A percentile compares a stretch with the other conserved stretches of the same genome.
These are phyloP conservation scores for Asparagopsis taxiformis DNA, from an alignment of 31 red algal genomes.

Conservation along the genomic window DNA sequence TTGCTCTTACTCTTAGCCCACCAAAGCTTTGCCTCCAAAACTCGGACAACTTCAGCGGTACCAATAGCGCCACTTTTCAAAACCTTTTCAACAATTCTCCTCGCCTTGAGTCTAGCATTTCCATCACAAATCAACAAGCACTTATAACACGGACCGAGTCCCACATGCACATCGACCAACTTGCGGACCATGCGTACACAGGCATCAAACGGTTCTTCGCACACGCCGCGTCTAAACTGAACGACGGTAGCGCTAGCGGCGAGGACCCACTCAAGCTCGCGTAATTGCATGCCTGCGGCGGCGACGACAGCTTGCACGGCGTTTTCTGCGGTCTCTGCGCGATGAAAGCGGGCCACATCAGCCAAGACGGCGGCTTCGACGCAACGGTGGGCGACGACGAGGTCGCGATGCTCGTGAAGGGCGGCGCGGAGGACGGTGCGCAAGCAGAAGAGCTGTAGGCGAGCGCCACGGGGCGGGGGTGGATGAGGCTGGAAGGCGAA, in stretches of 20 bases:
- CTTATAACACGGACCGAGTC: slow-evolving; percentile 19
- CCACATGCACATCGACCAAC: slow-evolving; percentile 21
- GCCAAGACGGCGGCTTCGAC: slow-evolving; percentile 1
- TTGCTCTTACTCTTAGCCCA: slow-evolving; percentile 34
- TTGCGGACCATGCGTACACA: slow-evolving; percentile 15
- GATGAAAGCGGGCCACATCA: slow-evolving; percentile 7
- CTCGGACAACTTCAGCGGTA: not conserved
- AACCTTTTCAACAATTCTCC: slow-evolving; percentile 23
- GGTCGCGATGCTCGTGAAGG: not conserved
- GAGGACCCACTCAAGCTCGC: slow-evolving; percentile 21
- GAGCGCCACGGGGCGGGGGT: not conserved
- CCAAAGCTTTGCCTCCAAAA: slow-evolving; percentile 34
- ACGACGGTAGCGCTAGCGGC: slow-evolving; percentile 15
- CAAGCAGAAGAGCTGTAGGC: slow-evolving; percentile 11
- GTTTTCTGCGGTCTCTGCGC: slow-evolving; percentile 5
- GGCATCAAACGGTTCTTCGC: slow-evolving; percentile 1
- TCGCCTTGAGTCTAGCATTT: slow-evolving; percentile 33
- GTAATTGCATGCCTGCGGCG: not conserved
- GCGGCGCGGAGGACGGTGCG: slow-evolving; percentile 13
- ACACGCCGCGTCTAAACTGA: slow-evolving; percentile 23
- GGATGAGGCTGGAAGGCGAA: not conserved
- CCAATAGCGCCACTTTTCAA: slow-evolving; percentile 1
- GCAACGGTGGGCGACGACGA: not conserved
- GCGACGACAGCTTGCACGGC: not conserved
- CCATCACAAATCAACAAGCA: slow-evolving; percentile 33